A percentile compares a stretch with the other conserved stretches of the same genome.
Conservation (phyloP, 345 rosid genomes). For the Eucalyptus marginata region DNA sequence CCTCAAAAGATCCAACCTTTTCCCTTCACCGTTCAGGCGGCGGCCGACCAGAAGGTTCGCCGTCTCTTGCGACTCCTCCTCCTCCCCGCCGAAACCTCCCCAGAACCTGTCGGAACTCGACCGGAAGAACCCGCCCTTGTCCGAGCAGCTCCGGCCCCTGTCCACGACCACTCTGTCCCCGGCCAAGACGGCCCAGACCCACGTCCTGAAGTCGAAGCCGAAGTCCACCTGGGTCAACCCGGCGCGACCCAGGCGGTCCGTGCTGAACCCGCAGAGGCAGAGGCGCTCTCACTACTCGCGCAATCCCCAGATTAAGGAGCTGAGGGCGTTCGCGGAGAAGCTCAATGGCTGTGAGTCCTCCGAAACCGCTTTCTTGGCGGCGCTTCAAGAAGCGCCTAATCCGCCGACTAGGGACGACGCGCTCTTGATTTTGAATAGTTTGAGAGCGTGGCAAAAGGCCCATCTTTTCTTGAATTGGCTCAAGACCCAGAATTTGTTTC, state of each 20-base stretch:
- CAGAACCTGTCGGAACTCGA: conserved; percentile 14
- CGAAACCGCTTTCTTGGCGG: conserved; percentile 31
- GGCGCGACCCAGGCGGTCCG: conserved; percentile 68
- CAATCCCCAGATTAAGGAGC: conserved; percentile 53
- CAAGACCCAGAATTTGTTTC: conserved; percentile 53
- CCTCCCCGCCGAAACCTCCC: conserved; percentile 15
- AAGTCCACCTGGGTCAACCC: conserved; percentile 88
- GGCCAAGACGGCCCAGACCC: conserved; percentile 10
- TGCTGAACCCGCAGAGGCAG: conserved; percentile 76
- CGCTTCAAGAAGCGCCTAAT: conserved; percentile 45
- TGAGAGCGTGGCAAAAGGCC: conserved; percentile 60
- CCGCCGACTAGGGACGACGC: conserved; percentile 55
- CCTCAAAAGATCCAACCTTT: conserved; percentile 14
- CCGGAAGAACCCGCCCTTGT: conserved; percentile 43
- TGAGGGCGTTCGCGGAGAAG: conserved; percentile 59
- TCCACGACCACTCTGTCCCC: conserved; percentile 50
- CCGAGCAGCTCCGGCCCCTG: conserved; percentile 83
- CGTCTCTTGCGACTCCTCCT: conserved; percentile 24
- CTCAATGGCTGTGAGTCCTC: conserved; percentile 38
- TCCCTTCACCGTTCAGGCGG: conserved; percentile 15
- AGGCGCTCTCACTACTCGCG: conserved; percentile 48
- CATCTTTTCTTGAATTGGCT: conserved; percentile 70
- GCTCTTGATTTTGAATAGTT: conserved; percentile 55
- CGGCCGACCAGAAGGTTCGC: conserved; percentile 16
- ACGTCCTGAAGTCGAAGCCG: conserved; percentile 41